phyloP scores from a whole-genome alignment of 2,329 filamentous ascomycete species.

The Ilyonectria robusta region DNA sequence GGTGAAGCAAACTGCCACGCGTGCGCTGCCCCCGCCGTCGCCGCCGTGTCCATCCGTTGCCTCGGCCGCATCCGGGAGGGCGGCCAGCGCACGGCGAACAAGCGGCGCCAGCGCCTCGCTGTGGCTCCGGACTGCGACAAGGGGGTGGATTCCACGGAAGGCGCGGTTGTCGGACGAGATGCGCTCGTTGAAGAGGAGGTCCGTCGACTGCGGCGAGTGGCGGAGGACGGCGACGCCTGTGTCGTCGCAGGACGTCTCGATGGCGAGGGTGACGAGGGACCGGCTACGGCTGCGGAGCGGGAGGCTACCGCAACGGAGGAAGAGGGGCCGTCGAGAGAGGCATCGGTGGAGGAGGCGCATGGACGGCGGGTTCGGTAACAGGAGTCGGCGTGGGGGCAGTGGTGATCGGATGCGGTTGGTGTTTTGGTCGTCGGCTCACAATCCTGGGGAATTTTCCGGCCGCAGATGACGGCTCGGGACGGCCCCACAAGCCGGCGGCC shows the following conservation, averaged over 20 bases:
- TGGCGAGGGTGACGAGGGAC: slow-evolving; percentile 74
- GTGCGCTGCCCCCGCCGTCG: background rate
- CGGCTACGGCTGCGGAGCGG: slow-evolving; percentile 33
- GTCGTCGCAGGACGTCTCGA: slow-evolving; percentile 93
- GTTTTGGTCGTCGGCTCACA: background rate
- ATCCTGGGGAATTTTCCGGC: slow-evolving; percentile 19
- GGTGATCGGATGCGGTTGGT: slow-evolving; percentile 11
- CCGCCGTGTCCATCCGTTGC: background rate
- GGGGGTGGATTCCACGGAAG: slow-evolving; percentile 85
- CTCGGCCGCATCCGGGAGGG: slow-evolving; percentile 58
- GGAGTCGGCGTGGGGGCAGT: background rate
- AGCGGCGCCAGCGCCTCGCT: slow-evolving; percentile 78
- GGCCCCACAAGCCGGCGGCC: slow-evolving; percentile 35
- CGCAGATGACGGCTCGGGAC: slow-evolving; percentile 25
- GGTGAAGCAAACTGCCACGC: slow-evolving; percentile 28
- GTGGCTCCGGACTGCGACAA: slow-evolving; percentile 82
- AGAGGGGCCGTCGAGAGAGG: slow-evolving; percentile 2
- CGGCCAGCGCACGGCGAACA: slow-evolving; percentile 72
- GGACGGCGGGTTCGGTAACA: slow-evolving; percentile 3
- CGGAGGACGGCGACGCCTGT: slow-evolving; percentile 89
- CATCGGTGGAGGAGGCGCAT: slow-evolving; percentile 36
- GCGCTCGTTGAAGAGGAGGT: slow-evolving; percentile 84
- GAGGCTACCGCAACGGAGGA: background rate
- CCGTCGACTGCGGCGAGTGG: slow-evolving; percentile 63
- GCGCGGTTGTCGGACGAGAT: slow-evolving; percentile 83